Percentiles rank a stretch among this genome's conserved stretches.
phyloP scores from a whole-genome alignment of 495 filamentous ascomycete genomes.

The Aspergillus ellipticus region DNA sequence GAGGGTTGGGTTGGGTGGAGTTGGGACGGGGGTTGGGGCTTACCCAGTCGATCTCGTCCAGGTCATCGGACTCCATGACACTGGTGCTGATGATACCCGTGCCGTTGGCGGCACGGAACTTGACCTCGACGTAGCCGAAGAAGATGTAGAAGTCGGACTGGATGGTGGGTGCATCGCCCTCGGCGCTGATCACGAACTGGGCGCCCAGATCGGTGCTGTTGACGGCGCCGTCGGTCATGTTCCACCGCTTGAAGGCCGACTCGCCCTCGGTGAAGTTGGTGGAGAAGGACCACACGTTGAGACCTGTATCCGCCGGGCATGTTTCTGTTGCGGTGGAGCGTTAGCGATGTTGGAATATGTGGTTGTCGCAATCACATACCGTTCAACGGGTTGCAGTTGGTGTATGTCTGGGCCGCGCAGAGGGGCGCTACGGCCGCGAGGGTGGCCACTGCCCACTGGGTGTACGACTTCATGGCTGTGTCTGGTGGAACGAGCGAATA shows the following conservation, averaged over 20 bases:
- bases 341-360: background rate
- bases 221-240: conserved; percentile 54
- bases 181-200: conserved; percentile 65
- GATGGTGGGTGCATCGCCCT: conserved; percentile 72
- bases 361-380: background rate
- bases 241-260: conserved; percentile 53
- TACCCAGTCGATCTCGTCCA: conserved; percentile 95
- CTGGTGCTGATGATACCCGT: conserved; percentile 74
- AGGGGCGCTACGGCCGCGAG: background rate
- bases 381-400: conserved; percentile 38
- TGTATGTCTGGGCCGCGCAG: conserved; percentile 37
- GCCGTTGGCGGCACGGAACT: conserved; percentile 68
- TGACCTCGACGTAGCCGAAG: conserved; percentile 68
- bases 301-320: conserved; percentile 62
- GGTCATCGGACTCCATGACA: conserved; percentile 79
- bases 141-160: conserved; percentile 72
- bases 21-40: too few relatives aligned
- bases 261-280: conserved; percentile 62
- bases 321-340: conserved; percentile 9
- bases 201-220: conserved; percentile 51
- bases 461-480: background rate
- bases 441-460: background rate
- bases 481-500: background rate
- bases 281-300: conserved; percentile 51
- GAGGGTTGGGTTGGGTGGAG: too few relatives aligned